phyloP scores from a whole-genome alignment of 371 early-diverging fungal genomes.

The Phascolomyces articulosus region DNA sequence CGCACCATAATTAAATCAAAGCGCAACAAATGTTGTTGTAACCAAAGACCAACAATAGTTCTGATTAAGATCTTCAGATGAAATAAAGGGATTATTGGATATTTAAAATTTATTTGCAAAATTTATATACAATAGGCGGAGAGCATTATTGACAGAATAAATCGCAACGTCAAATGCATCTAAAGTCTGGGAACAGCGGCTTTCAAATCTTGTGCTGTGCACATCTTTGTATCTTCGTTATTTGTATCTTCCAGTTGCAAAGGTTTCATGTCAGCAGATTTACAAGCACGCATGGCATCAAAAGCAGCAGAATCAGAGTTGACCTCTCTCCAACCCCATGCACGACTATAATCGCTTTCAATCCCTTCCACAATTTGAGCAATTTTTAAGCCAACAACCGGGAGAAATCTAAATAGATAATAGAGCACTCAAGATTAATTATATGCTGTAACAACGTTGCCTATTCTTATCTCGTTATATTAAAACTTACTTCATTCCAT shows the following conservation, averaged over 20 bases:
- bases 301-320: neutral
- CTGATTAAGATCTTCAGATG: too few relatives aligned
- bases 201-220: neutral
- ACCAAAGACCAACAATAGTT: too few relatives aligned
- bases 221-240: neutral
- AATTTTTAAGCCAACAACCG: constrained; percentile 30
- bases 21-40: too few relatives aligned
- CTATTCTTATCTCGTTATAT: neutral
- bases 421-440: too few relatives aligned
- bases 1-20: too few relatives aligned
- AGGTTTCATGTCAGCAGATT: neutral
- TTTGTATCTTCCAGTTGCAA: neutral
- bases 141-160: too few relatives aligned
- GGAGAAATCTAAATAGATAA: constrained; percentile 40
- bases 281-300: constrained; percentile 1
- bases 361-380: constrained; percentile 29
- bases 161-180: too few relatives aligned
- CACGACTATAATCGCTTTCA: constrained; percentile 21
- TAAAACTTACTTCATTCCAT: constrained; percentile 47
- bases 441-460: neutral
- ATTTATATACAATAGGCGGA: too few relatives aligned
- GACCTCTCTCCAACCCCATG: constrained; percentile 27
- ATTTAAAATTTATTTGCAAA: too few relatives aligned
- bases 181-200: neutral
- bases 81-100: too few relatives aligned